These are phyloP conservation scores for Aspergillus nomiae DNA, from an alignment of 2,329 filamentous ascomycete species.

Conservation along the genomic window DNA sequence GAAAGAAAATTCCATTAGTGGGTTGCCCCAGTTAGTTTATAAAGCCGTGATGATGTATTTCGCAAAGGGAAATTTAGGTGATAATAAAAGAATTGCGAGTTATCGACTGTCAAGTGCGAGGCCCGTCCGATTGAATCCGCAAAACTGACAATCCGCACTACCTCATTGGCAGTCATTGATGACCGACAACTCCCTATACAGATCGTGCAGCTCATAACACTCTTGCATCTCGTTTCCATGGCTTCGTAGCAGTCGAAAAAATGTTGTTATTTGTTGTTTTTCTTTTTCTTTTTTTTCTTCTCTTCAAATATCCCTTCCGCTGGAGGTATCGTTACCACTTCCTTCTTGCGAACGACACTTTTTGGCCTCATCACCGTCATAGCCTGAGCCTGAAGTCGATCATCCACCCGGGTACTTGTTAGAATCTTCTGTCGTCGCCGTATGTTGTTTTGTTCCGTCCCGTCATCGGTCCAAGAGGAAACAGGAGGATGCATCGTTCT, in stretches of 20 bases:
- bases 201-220: slow-evolving; percentile 36
- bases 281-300: slow-evolving; percentile 4
- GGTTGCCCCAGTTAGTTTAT: slow-evolving; percentile 41
- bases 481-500: neutral
- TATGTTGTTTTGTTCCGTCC: neutral
- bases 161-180: slow-evolving; percentile 7
- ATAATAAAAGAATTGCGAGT: slow-evolving; percentile 15
- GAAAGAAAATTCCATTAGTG: slow-evolving; percentile 31
- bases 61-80: slow-evolving; percentile 17
- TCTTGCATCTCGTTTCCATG: slow-evolving; percentile 34
- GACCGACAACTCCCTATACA: slow-evolving; percentile 22
- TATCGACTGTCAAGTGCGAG: slow-evolving; percentile 9
- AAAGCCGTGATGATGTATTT: slow-evolving; percentile 23
- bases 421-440: neutral
- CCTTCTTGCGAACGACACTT: neutral
- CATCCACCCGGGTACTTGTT: neutral
- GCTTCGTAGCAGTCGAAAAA: slow-evolving; percentile 27
- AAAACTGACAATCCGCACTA: slow-evolving; percentile 9
- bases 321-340: slow-evolving; percentile 4
- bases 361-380: neutral
- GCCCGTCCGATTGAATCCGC: slow-evolving; percentile 5
- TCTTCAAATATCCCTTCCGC: slow-evolving; percentile 6
- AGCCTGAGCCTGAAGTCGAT: neutral
- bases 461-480: neutral
- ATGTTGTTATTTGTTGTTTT: slow-evolving; percentile 14